phyloP scores from a whole-genome alignment of 2,329 filamentous ascomycete genomes.

The Boeremia exigua region DNA sequence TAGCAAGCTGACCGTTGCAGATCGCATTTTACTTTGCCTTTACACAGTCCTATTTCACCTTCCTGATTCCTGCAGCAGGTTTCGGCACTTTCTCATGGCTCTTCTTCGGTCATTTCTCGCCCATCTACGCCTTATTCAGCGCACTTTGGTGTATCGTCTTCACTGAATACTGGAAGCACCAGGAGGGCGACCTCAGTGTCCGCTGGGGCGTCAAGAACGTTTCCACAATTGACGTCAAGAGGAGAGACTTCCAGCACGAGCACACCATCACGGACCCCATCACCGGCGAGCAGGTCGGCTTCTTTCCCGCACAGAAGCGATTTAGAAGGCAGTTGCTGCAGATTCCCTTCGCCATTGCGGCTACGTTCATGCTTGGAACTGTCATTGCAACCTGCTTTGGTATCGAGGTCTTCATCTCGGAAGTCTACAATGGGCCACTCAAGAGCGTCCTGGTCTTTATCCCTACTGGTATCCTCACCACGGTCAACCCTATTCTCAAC shows the following conservation, averaged over 20 bases:
- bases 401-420: constrained; percentile 93
- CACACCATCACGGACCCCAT: constrained; percentile 77
- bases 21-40: constrained; percentile 97
- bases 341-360: constrained; percentile 81
- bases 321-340: constrained; percentile 79
- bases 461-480: constrained; percentile 85
- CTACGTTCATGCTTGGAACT: constrained; percentile 73
- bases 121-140: constrained; percentile 77
- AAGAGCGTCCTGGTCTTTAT: constrained; percentile 85
- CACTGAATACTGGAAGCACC: constrained; percentile 95
- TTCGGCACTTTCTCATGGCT: constrained; percentile 81
- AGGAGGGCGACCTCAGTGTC: constrained; percentile 83
- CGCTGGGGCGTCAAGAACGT: constrained; percentile 90
- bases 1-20: constrained; percentile 44
- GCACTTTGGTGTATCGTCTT: constrained; percentile 87
- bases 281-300: constrained; percentile 77
- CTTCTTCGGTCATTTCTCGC: constrained; percentile 83
- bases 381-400: constrained; percentile 87
- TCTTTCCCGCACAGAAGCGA: constrained; percentile 78
- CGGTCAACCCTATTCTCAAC: constrained; percentile 78
- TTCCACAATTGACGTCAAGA: constrained; percentile 77
- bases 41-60: constrained; percentile 86
- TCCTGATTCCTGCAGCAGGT: constrained; percentile 79
- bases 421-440: constrained; percentile 88
- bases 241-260: constrained; percentile 80